Conservation (phyloP, 352 stramenopile species). For the Salisapilia sapeloensis region DNA sequence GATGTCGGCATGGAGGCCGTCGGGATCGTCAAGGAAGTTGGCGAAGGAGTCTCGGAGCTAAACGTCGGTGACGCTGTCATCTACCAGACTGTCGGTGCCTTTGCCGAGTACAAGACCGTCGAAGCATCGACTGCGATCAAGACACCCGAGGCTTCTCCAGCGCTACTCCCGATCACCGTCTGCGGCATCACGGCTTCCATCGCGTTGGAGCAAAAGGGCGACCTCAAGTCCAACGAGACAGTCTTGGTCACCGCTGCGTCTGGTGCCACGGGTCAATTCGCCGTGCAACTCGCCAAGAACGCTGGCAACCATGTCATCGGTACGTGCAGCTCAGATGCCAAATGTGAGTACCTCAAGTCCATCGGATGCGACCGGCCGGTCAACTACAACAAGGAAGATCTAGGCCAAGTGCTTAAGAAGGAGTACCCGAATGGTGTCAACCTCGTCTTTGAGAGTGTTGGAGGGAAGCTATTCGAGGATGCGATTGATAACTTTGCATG, state of each 20-base stretch:
- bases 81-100: slow-evolving; percentile 22
- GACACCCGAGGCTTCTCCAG: slow-evolving; percentile 4
- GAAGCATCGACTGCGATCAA: slow-evolving; percentile 8
- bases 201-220: slow-evolving; percentile 17
- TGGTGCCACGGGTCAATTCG: slow-evolving; percentile 51
- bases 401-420: slow-evolving; percentile 11
- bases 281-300: slow-evolving; percentile 55
- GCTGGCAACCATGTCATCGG: slow-evolving; percentile 49
- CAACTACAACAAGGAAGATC: slow-evolving; percentile 34
- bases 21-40: slow-evolving; percentile 14
- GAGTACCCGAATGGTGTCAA: slow-evolving; percentile 13
- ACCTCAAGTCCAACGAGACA: slow-evolving; percentile 21
- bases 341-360: slow-evolving; percentile 25
- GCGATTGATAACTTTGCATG: slow-evolving; percentile 37
- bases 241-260: slow-evolving; percentile 22
- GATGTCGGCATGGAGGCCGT: slow-evolving; percentile 2
- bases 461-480: slow-evolving; percentile 14
- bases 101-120: slow-evolving; percentile 14
- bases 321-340: slow-evolving; percentile 40
- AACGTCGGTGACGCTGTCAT: slow-evolving; percentile 20
- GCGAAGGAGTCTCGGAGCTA: slow-evolving; percentile 14
- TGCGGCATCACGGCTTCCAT: slow-evolving; percentile 21
- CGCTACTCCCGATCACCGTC: slow-evolving; percentile 19
- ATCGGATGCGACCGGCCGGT: slow-evolving; percentile 35
- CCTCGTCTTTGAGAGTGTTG: slow-evolving; percentile 12